These are phyloP conservation scores for Chlorella sorokiniana DNA, from an alignment of 139 green algal genomes.

Conservation along the genomic window DNA sequence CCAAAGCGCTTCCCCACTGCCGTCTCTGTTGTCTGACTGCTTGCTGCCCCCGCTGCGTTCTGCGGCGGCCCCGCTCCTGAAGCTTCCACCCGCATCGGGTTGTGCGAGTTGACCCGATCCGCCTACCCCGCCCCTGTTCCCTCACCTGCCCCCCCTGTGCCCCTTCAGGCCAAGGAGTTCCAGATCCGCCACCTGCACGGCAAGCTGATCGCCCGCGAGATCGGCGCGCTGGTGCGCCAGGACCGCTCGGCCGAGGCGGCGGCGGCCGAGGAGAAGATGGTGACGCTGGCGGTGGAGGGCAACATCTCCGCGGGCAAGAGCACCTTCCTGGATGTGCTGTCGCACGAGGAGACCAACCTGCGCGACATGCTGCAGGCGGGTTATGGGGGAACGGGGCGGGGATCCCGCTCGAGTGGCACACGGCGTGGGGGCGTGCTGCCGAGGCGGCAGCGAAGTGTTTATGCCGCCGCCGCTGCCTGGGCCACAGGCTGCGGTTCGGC, in stretches of 20 bases:
- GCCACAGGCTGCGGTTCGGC: too few relatives aligned
- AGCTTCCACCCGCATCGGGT: too few relatives aligned
- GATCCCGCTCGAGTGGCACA: too few relatives aligned
- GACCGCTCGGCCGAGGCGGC: not conserved
- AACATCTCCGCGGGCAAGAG: constrained; percentile 96
- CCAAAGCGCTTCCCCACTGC: too few relatives aligned
- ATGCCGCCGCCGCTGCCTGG: too few relatives aligned
- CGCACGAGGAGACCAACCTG: constrained; percentile 40
- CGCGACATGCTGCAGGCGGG: constrained; percentile 61
- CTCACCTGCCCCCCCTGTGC: not conserved
- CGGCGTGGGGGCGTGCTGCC: too few relatives aligned
- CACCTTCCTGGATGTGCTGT: constrained; percentile 85
- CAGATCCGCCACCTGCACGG: constrained; percentile 49
- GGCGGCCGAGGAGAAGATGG: constrained; percentile 5
- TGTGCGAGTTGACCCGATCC: too few relatives aligned
- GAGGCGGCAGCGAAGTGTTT: too few relatives aligned
- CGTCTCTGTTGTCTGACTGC: too few relatives aligned
- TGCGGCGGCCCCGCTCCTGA: too few relatives aligned
- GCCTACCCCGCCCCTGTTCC: not conserved
- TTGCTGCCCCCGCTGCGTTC: too few relatives aligned
- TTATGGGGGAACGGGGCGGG: not conserved
- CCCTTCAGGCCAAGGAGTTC: constrained; percentile 44
- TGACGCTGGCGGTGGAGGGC: constrained; percentile 96
- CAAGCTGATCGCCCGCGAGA: constrained; percentile 40
- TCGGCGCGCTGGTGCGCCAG: constrained; percentile 31